A percentile compares a stretch with the other conserved stretches of the same genome.
Conservation (phyloP, 768 basidiomycete genomes). For the Leccinum uliginosum region DNA sequence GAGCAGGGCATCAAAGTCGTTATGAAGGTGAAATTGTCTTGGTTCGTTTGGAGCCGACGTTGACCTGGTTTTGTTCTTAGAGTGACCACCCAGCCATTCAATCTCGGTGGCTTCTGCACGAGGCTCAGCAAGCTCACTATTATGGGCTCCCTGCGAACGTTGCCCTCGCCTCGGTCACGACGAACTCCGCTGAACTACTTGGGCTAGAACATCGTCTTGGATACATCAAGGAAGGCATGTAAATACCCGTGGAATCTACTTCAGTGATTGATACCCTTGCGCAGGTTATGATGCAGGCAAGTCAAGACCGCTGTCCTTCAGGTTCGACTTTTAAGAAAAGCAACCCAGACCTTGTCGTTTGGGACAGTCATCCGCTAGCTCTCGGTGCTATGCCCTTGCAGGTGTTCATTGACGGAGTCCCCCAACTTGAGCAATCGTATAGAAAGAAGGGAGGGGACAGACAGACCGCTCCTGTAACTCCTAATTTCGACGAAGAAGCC, state of each 20-base stretch:
- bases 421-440: conserved; percentile 45
- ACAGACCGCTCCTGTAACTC: conserved; percentile 50
- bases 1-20: conserved; percentile 46
- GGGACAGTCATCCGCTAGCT: conserved; percentile 74
- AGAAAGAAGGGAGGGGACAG: conserved; percentile 42
- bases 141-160: conserved; percentile 69
- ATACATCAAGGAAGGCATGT: conserved; percentile 55
- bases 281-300: conserved; percentile 64
- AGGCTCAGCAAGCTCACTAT: conserved; percentile 81
- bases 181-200: conserved; percentile 63
- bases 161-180: conserved; percentile 73
- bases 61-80: conserved; percentile 30
- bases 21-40: conserved; percentile 40
- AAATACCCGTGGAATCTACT: background rate
- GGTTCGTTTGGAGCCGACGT: background rate
- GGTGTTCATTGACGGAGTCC: conserved; percentile 81
- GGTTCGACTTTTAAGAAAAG: background rate
- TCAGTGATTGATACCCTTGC: conserved; percentile 1
- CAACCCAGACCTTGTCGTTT: conserved; percentile 47
- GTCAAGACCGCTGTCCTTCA: background rate
- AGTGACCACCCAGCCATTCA: conserved; percentile 65
- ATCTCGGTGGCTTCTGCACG: conserved; percentile 73
- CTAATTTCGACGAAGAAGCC: conserved; percentile 61
- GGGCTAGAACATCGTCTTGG: conserved; percentile 84
- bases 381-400: conserved; percentile 79